Evolutionary conservation across 1,139 yeast genomes (phyloP), one percentile per base, ranked within the genome.

Genomic region (Meyerozyma elateridarum): DNA sequence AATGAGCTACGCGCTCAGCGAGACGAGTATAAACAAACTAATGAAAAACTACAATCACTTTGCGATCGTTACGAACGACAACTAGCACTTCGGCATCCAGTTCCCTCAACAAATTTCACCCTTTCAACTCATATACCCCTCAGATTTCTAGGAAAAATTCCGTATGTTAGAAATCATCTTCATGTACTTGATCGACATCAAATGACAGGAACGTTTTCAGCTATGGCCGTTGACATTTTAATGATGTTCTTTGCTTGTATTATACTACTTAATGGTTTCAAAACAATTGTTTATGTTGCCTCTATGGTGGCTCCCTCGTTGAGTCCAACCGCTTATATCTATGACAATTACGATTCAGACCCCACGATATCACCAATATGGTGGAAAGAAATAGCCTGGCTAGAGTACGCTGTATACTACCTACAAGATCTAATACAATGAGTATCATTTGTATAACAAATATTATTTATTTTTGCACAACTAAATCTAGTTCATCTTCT

Each of bases 401-500:
- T 61, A 14, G 66, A 61, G 35, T 56, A 56, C 39, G 35, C 48
- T 20, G 44, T 58, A n/a, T 60, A 56, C 35, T 38, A 32, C 4
- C 14, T 56, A 7, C 38, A 36, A 12, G 61, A 56, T 14, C 51
- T 52, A 51, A 15, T 24, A 9, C 18, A 24, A 22, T 22, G 14
- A 15, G 15, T 13, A 22, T 9, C n/a, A n/a, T n/a, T n/a, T n/a
- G n/a, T n/a, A n/a, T n/a, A n/a, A n/a, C n/a, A n/a, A n/a, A n/a
- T n/a, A n/a, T n/a, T n/a, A 12, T 27, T 27, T n/a, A 27, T 27
- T 27, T 5, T 13, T 11, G 20, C 29, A 27, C 11, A 18, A n/a
- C n/a, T n/a, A 35, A 37, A 50, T 61, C 71, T 82, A 84, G 88
- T 83, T 84, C 94, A 85, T 85, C 69, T 93, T 87, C 80, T 89